Percentiles rank a stretch among this genome's conserved stretches.
phyloP scores from a whole-genome alignment of 2,329 filamentous ascomycete genomes.

The Clonostachys chloroleuca region DNA sequence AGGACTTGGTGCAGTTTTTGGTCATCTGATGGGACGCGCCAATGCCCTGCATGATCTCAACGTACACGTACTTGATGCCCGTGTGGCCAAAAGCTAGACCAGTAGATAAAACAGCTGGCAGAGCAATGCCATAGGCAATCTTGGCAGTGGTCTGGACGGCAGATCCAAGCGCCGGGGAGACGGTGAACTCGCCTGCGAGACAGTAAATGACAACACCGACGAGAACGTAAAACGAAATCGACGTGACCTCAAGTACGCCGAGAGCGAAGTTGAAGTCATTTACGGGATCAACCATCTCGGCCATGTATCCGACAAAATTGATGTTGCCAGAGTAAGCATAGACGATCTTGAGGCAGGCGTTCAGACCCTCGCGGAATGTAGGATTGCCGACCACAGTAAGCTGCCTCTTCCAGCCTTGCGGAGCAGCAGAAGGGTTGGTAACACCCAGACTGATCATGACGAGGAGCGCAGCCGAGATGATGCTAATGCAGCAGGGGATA shows the following conservation, averaged over 20 bases:
- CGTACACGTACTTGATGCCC: slow-evolving; percentile 24
- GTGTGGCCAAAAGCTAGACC: slow-evolving; percentile 23
- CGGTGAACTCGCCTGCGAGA: slow-evolving; percentile 20
- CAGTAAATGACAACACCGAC: slow-evolving; percentile 22
- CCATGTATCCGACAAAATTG: slow-evolving; percentile 27
- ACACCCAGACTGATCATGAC: slow-evolving; percentile 27
- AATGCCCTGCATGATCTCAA: slow-evolving; percentile 17
- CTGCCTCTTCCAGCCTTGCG: slow-evolving; percentile 13
- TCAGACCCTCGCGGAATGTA: slow-evolving; percentile 21
- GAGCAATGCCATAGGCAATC: slow-evolving; percentile 21
- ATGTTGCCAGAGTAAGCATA: slow-evolving; percentile 28
- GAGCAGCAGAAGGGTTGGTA: slow-evolving; percentile 17
- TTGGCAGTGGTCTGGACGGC: slow-evolving; percentile 20
- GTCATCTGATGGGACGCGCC: slow-evolving; percentile 24
- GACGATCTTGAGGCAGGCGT: slow-evolving; percentile 25
- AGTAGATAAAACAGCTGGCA: slow-evolving; percentile 19
- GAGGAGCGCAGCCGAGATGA: slow-evolving; percentile 24
- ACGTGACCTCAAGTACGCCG: slow-evolving; percentile 20
- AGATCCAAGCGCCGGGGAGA: slow-evolving; percentile 23
- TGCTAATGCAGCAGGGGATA: slow-evolving; percentile 19
- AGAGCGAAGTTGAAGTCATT: slow-evolving; percentile 21
- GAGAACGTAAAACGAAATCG: slow-evolving; percentile 21
- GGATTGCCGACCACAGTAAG: slow-evolving; percentile 18
- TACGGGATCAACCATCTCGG: slow-evolving; percentile 22
- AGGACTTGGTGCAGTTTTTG: slow-evolving; percentile 20